Evolutionary conservation across 1,284 basidiomycete genomes (phyloP), one percentile per base, ranked within the genome.

Genomic region (Wallemia mellicola): DNA sequence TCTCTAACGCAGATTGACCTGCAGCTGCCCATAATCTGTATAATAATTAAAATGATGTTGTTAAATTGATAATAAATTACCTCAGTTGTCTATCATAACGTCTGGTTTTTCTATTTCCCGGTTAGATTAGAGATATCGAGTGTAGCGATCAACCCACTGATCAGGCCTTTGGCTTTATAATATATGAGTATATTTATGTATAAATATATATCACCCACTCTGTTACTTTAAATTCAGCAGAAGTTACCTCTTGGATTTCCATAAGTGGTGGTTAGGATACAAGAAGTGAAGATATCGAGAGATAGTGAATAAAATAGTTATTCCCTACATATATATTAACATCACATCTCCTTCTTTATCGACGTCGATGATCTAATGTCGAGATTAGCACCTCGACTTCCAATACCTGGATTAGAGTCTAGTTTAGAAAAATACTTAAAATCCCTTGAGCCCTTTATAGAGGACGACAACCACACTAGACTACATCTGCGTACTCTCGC

Each of bases 51-150:
- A 48, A 17, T 1, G 38, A 59, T 32, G 33, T 30, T 30, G 54
- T 24, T 54, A 55, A 11, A 28, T 26, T 14, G 27, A 27, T 59
- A 24, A 27, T 58, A 26, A 65, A 76, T 60, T 64, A 86, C 86
- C 87, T 76, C 26, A 94, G 77, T 70, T 94, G 88, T 61, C 89
- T 79, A 69, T 94, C 88, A 67, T 94, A 94, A 57, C 86, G 77
- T 57, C 86, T 77, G 1, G 86, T 82, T 70, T 89, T 92, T 62
- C 57, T 68, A 68, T 57, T 59, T 22, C 14, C 3, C 19, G 38
- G 14, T 48, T 48, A 48, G 19, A 48, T 48, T 48, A n/a, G 19
- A 5, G 14, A n/a, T 48, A n/a, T 48, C 22, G 38, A 5, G 38
- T 5, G 19, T 15, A 15, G 5, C 5, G 38, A 48, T 48, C 5